These are phyloP conservation scores for Trypanosoma boissoni DNA, from an alignment of 208 protist genomes.

Conservation along the genomic window DNA sequence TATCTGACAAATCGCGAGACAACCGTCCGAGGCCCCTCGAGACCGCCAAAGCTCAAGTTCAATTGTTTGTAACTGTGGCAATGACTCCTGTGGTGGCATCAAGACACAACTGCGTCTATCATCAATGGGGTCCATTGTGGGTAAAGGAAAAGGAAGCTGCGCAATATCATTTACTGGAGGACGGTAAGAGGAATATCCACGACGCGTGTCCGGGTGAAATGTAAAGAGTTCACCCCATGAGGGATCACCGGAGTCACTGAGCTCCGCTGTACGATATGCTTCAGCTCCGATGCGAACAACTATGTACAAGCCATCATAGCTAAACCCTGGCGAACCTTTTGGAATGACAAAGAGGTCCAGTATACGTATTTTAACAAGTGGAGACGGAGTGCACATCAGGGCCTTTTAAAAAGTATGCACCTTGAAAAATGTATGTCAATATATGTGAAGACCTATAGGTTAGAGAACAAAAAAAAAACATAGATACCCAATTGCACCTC, in stretches of 20 bases:
- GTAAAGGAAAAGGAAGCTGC: too few species aligned
- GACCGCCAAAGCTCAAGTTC: constrained; percentile 62
- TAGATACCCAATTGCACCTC: not conserved
- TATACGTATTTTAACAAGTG: constrained; percentile 36
- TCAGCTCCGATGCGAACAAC: constrained; percentile 43
- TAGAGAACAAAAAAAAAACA: not conserved
- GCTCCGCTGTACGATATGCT: constrained; percentile 38
- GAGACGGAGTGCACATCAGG: not conserved
- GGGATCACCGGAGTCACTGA: constrained; percentile 19
- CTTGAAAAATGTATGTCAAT: too few species aligned
- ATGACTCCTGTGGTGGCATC: not conserved
- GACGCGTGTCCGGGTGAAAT: constrained; percentile 19
- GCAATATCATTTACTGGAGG: not conserved
- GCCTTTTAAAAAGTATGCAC: not conserved
- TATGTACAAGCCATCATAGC: constrained; percentile 56
- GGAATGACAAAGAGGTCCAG: constrained; percentile 34
- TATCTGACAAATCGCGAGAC: constrained; percentile 40
- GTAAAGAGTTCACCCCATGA: constrained; percentile 57
- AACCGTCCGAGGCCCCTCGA: constrained; percentile 30
- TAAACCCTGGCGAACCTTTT: constrained; percentile 30
- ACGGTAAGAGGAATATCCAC: not conserved
- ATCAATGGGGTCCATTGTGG: too few species aligned
- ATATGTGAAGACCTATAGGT: not conserved
- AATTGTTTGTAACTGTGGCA: too few species aligned
- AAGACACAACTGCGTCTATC: not conserved